Base-by-base conservation (phyloP, 2,329 filamentous ascomycete species). In the Hypoxylon sp. region DNA sequence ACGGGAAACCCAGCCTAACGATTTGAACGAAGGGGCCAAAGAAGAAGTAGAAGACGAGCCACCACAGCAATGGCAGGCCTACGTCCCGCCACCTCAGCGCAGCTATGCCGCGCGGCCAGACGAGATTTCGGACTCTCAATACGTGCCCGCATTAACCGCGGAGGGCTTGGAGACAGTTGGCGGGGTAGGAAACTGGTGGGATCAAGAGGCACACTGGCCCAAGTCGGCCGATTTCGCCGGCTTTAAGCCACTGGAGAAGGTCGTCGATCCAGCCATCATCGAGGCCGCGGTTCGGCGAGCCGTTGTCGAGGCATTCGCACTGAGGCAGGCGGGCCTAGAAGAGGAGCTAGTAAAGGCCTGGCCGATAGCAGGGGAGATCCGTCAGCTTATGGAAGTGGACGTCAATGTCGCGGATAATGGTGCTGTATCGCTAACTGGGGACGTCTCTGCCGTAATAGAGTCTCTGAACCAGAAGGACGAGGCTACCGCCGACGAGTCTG, bases 181-280 rank as follows among this genome's bases (percentile, higher is more conserved):
- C 40, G 78, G 81, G 0, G 64, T 86, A 36, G 76, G 76, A 32
- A 76, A 75, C 24, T 89, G 85, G 85, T 89, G 85, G 85, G 80
- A 86, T 6, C 74, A 79, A 53, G 76, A 78, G n/a, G 78, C 79
- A n/a, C 80, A 87, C 71, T 88, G 86, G 84, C 78, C 78, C 48
- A 61, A 77, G 36, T 80, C 80, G 62, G 82, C 80, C 70, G 71
- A 79, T 50, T 83, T 84, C 65, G 72, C 71, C 14, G 78, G 80
- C 1, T 88, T 87, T 68, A 71, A 71, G 55, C 76, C 76, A 33
- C 60, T 70, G 4, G 71, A 76, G 1, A 81, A 79, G 72, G 77
- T 84, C 7, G 73, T 75, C 26, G 82, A 87, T 30, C 73, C 78
- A 24, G 75, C 75, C 0, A 70, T 84, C 9, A 73, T 88, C 14